Evolutionary conservation across 2,329 filamentous ascomycete species (phyloP).

Genomic region (Microsporum canis): DNA sequence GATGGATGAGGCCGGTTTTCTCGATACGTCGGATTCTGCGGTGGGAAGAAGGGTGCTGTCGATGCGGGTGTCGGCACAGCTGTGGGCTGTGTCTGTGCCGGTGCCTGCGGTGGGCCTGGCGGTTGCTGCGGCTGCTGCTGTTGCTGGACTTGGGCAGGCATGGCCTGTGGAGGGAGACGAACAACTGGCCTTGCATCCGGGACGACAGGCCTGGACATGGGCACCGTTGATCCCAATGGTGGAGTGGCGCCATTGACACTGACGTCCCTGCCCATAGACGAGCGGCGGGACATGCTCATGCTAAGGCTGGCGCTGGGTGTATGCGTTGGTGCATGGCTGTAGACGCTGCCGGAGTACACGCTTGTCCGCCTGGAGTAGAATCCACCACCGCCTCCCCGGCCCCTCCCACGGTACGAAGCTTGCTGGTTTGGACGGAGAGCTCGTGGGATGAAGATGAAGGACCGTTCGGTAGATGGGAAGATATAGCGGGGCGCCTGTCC

Average conservation of each 20-base stretch:
- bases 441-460: conserved; percentile 95
- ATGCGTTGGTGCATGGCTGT: conserved; percentile 29
- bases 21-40: conserved; percentile 45
- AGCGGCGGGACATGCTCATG: conserved; percentile 68
- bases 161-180: conserved; percentile 55
- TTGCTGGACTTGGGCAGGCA: neutral
- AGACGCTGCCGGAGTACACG: conserved; percentile 66
- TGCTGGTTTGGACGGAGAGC: conserved; percentile 89
- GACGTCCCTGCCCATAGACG: conserved; percentile 59
- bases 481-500: conserved; percentile 72
- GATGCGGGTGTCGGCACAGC: neutral
- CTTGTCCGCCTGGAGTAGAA: conserved; percentile 69
- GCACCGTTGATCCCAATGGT: conserved; percentile 63
- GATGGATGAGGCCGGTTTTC: conserved; percentile 47
- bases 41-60: conserved; percentile 38
- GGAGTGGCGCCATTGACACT: conserved; percentile 66
- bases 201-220: neutral
- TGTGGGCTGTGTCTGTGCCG: neutral
- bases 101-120: neutral
- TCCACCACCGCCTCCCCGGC: conserved; percentile 48
- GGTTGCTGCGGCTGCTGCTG: neutral
- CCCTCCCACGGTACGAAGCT: conserved; percentile 54
- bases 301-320: conserved; percentile 55
- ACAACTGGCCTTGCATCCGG: conserved; percentile 56
- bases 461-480: conserved; percentile 77